Conservation (phyloP, 2,329 filamentous ascomycete genomes). For the Phaeomoniella chlamydospora region DNA sequence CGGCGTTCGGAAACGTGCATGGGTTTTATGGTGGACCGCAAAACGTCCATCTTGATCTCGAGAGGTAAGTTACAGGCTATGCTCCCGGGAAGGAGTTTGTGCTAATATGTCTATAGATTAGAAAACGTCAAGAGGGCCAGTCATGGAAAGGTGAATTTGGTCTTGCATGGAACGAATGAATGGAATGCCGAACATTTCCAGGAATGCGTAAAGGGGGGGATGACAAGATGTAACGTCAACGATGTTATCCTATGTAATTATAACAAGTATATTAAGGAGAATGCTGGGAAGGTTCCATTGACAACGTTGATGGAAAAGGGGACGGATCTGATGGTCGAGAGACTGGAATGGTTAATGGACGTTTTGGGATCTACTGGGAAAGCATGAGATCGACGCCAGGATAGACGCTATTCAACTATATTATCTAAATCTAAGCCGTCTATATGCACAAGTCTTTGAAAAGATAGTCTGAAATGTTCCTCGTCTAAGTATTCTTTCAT, state of each 20-base stretch:
- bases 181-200: constrained; percentile 40
- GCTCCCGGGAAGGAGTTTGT: constrained; percentile 23
- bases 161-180: constrained; percentile 44
- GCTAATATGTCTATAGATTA: constrained; percentile 26
- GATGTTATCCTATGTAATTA: constrained; percentile 34
- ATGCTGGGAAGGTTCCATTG: constrained; percentile 35
- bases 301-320: constrained; percentile 40
- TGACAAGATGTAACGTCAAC: constrained; percentile 45
- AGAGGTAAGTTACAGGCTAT: constrained; percentile 32
- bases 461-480: no score
- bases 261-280: constrained; percentile 32
- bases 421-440: no score
- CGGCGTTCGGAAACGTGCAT: constrained; percentile 64
- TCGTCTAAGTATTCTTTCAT: no score
- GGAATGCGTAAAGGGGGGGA: constrained; percentile 38
- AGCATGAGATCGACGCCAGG: no score
- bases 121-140: constrained; percentile 33
- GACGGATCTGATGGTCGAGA: constrained; percentile 38
- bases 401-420: no score
- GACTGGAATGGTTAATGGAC: constrained; percentile 42
- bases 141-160: constrained; percentile 33
- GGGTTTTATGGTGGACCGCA: constrained; percentile 46
- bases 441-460: no score
- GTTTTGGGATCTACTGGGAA: constrained; percentile 26
- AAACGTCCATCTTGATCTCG: constrained; percentile 13